Base-by-base conservation (phyloP, 1,139 yeast species). In the Spathaspora jeffriesii region DNA sequence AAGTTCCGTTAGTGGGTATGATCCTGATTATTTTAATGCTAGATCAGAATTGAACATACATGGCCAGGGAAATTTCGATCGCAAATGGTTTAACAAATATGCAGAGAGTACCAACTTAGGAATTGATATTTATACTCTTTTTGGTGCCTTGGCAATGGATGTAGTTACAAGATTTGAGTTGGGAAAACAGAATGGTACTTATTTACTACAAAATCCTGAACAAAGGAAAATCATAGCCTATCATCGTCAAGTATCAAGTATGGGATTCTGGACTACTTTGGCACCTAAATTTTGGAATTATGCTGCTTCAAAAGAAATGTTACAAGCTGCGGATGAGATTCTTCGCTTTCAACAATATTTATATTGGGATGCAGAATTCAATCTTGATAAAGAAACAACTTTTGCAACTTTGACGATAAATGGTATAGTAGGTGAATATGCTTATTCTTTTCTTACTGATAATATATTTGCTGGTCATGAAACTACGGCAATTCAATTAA, bases 111-210 rank as follows among this genome's bases (percentile, higher is more conserved):
- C 49, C 15, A 68, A 65, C 45, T 53, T 70, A 43, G 75, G 75
- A 2, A 67, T 84, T 27, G 88, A 85, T 45, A 84, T 82, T 1
- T 83, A 81, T 56, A 73, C 81, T 13, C 61, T 85, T 17, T 85
- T 84, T 69, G 84, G 84, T 17, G 71, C 85, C n/a, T 70, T 85
- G 56, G 91, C 93, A 1, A 79, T 85, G 82, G 91, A 85, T 55
- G 85, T 82, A 5, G 82, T 84, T 1, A 76, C 85, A 2, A 75
- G 78, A 13, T 82, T 84, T 59, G 83, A 84, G 48, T 73, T 84
- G 50, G 92, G 92, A 0, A 54, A 62, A 0, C 64, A 67, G 10
- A 69, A 71, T 47, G 76, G 79, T 22, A 70, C 85, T 1, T 61
- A 70, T 43, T 63, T 79, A 38, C 58, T 81, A 37, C 53, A 61